Conservation (phyloP, 2,329 filamentous ascomycete species). For the Fusarium penzigii region DNA sequence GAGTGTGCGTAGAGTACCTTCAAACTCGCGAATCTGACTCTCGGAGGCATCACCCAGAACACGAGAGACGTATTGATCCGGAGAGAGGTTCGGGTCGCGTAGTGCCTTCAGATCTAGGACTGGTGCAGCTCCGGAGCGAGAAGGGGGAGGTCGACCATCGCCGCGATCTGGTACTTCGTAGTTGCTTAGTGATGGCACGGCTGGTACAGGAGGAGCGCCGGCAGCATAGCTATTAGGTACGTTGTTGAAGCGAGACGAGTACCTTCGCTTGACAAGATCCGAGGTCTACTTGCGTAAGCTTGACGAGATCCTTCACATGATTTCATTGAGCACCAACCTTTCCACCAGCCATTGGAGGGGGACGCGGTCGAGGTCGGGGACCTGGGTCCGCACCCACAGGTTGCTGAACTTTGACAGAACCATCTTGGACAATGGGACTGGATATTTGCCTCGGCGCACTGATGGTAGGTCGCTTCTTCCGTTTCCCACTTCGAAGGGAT, state of each 20-base stretch:
- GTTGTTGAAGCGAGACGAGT: constrained; percentile 89
- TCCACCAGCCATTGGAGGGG: constrained; percentile 53
- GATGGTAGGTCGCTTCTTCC: constrained; percentile 62
- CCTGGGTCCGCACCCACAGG: constrained; percentile 23
- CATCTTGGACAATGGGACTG: constrained; percentile 57
- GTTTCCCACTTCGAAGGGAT: constrained; percentile 64
- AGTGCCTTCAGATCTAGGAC: constrained; percentile 76
- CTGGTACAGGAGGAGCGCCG: constrained; percentile 72
- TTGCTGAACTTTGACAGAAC: constrained; percentile 30
- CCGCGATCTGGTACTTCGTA: constrained; percentile 52
- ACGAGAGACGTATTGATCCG: constrained; percentile 76
- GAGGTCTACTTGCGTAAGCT: constrained; percentile 50
- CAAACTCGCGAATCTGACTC: constrained; percentile 81
- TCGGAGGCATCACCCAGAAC: constrained; percentile 84
- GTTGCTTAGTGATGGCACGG: constrained; percentile 60
- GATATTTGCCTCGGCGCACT: constrained; percentile 66
- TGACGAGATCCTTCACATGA: too few relatives aligned
- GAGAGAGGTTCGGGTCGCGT: constrained; percentile 73
- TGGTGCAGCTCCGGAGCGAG: constrained; percentile 57
- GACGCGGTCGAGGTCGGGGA: constrained; percentile 45
- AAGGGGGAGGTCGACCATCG: constrained; percentile 51
- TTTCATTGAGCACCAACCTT: constrained; percentile 45
- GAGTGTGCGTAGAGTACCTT: constrained; percentile 72
- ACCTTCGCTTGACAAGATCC: constrained; percentile 90
- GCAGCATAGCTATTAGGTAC: constrained; percentile 68